A percentile compares a stretch with the other conserved stretches of the same genome.
Conservation (phyloP, 768 basidiomycete genomes). For the Mycena alexandri region DNA sequence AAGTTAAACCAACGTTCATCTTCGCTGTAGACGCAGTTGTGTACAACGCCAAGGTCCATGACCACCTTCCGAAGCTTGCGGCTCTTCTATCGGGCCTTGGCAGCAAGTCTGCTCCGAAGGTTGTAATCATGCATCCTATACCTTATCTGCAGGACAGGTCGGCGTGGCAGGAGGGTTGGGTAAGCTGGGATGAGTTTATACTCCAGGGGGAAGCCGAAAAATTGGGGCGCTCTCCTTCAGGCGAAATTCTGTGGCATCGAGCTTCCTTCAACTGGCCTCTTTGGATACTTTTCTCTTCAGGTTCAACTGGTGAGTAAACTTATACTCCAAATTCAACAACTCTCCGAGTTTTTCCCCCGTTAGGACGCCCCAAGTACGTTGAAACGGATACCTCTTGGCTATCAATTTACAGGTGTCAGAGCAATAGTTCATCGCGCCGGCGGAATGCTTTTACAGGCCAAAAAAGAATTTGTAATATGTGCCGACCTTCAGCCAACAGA, state of each 20-base stretch:
- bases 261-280: slow-evolving; percentile 81
- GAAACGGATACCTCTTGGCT: slow-evolving; percentile 22
- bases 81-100: slow-evolving; percentile 66
- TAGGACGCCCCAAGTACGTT: slow-evolving; percentile 68
- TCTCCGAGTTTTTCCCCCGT: slow-evolving; percentile 4
- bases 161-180: slow-evolving; percentile 63
- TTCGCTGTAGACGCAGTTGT: slow-evolving; percentile 82
- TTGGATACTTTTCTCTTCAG: slow-evolving; percentile 89
- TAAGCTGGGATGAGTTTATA: slow-evolving; percentile 67
- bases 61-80: slow-evolving; percentile 74
- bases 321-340: background rate
- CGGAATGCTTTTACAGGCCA: slow-evolving; percentile 81
- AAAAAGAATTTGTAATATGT: slow-evolving; percentile 79
- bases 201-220: slow-evolving; percentile 57
- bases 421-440: slow-evolving; percentile 85
- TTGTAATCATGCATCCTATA: slow-evolving; percentile 69
- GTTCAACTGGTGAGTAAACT: slow-evolving; percentile 73
- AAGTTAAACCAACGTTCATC: slow-evolving; percentile 80
- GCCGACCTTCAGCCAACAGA: slow-evolving; percentile 75
- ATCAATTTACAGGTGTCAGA: slow-evolving; percentile 50
- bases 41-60: slow-evolving; percentile 81
- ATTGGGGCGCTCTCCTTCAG: slow-evolving; percentile 62
- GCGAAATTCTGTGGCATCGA: slow-evolving; percentile 75
- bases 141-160: slow-evolving; percentile 48
- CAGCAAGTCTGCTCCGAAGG: slow-evolving; percentile 56